Percentiles rank a stretch among this genome's conserved stretches.
Evolutionary conservation across 306 rosid species (phyloP).

Genomic region (Cicer bijugum): DNA sequence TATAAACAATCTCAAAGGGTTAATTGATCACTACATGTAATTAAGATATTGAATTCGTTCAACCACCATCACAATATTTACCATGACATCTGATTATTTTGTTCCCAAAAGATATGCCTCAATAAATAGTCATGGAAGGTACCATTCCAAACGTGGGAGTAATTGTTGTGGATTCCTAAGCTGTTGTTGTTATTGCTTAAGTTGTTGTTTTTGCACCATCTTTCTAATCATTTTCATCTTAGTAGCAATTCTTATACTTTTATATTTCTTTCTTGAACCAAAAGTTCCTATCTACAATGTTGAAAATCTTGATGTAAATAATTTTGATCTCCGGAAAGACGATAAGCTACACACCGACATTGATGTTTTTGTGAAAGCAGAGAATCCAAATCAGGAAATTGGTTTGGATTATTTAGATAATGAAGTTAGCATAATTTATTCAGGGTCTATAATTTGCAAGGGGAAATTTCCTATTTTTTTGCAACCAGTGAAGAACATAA

Average conservation of each 20-base stretch:
- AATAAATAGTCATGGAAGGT: slow-evolving; percentile 1
- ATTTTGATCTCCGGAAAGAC: slow-evolving; percentile 38
- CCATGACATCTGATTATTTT: slow-evolving; percentile 33
- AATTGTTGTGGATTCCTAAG: slow-evolving; percentile 2
- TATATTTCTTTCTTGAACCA: slow-evolving; percentile 42
- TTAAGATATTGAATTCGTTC: neutral
- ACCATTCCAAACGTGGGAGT: neutral
- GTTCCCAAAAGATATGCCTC: neutral
- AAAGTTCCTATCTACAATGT: slow-evolving; percentile 47
- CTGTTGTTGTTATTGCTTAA: slow-evolving; percentile 11
- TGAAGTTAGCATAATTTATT: slow-evolving; percentile 40
- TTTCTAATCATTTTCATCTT: slow-evolving; percentile 29
- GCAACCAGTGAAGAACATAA: slow-evolving; percentile 49
- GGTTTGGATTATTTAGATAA: slow-evolving; percentile 47
- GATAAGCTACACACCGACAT: slow-evolving; percentile 44
- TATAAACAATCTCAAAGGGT: slow-evolving; percentile 5
- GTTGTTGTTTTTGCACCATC: slow-evolving; percentile 7
- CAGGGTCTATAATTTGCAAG: slow-evolving; percentile 29
- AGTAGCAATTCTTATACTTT: neutral
- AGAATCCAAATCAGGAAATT: slow-evolving; percentile 54
- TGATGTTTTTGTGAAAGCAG: slow-evolving; percentile 41
- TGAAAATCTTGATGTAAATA: slow-evolving; percentile 30
- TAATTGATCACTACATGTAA: neutral
- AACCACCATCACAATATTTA: neutral
- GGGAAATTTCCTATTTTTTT: slow-evolving; percentile 50